phyloP scores from a whole-genome alignment of 1,284 basidiomycete genomes.

The Coriolopsis trogii region DNA sequence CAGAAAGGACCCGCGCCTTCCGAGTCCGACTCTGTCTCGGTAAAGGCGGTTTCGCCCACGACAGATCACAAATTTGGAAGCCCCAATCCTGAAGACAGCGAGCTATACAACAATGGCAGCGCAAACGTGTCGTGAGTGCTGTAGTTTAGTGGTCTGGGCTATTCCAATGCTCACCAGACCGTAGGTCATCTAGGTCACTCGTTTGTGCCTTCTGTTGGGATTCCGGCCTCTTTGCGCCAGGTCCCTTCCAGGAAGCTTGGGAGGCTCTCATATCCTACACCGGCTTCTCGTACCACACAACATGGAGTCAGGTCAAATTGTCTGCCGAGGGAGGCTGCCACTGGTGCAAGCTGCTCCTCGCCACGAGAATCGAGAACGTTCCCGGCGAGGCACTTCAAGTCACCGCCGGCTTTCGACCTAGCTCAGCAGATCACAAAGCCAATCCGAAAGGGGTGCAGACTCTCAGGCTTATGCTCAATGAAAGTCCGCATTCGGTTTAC shows the following conservation, averaged over 20 bases:
- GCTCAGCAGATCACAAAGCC: slow-evolving; percentile 1
- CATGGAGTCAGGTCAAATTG: slow-evolving; percentile 7
- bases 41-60: background rate
- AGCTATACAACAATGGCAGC: background rate
- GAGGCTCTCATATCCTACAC: slow-evolving; percentile 4
- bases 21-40: background rate
- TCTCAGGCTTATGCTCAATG: slow-evolving; percentile 8
- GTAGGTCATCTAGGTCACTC: slow-evolving; percentile 5
- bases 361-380: slow-evolving; percentile 3
- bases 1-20: background rate
- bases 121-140: slow-evolving; percentile 1
- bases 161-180: background rate
- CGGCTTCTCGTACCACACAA: slow-evolving; percentile 8
- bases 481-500: slow-evolving; percentile 10
- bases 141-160: background rate
- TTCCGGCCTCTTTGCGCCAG: slow-evolving; percentile 10
- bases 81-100: background rate
- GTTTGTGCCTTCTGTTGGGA: slow-evolving; percentile 15
- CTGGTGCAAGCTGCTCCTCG: slow-evolving; percentile 11
- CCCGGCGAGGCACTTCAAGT: slow-evolving; percentile 2
- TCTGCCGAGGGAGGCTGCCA: slow-evolving; percentile 5
- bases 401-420: slow-evolving; percentile 8
- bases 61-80: background rate
- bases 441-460: slow-evolving; percentile 16
- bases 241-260: slow-evolving; percentile 12